Percentiles rank a stretch among this genome's conserved stretches.
Evolutionary conservation across 1,284 basidiomycete species (phyloP).

Genomic region (Apiotrichum gracile): DNA sequence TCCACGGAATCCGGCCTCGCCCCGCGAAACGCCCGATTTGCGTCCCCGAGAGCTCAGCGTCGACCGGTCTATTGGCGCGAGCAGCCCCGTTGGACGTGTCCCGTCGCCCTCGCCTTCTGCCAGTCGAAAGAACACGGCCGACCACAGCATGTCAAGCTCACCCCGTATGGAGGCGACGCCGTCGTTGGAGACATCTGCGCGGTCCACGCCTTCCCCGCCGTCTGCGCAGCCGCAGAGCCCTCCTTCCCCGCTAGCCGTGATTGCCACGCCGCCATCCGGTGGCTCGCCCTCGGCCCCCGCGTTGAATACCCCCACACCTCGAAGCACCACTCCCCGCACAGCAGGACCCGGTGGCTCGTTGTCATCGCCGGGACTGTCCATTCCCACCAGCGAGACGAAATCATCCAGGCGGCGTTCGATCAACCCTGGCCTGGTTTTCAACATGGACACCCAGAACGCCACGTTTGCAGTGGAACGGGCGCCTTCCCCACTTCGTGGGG

Average conservation of each 20-base stretch:
- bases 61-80: neutral
- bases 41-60: neutral
- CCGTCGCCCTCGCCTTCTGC: neutral
- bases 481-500: constrained; percentile 40
- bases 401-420: constrained; percentile 45
- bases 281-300: neutral
- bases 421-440: constrained; percentile 46
- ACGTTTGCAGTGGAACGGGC: constrained; percentile 39
- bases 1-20: neutral
- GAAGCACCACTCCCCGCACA: constrained; percentile 5
- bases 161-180: neutral
- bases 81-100: neutral
- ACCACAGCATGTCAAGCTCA: constrained; percentile 1
- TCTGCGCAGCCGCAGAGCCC: neutral
- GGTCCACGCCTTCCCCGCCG: neutral
- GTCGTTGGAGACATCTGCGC: neutral
- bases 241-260: neutral
- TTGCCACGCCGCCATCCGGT: neutral
- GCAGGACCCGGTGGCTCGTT: neutral
- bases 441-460: constrained; percentile 34
- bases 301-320: neutral
- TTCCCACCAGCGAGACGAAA: constrained; percentile 28
- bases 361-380: constrained; percentile 27
- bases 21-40: neutral
- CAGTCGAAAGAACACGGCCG: neutral